These are phyloP conservation scores for Botrytis hyacinthi DNA, from an alignment of 2,329 filamentous ascomycete genomes.

Conservation along the genomic window DNA sequence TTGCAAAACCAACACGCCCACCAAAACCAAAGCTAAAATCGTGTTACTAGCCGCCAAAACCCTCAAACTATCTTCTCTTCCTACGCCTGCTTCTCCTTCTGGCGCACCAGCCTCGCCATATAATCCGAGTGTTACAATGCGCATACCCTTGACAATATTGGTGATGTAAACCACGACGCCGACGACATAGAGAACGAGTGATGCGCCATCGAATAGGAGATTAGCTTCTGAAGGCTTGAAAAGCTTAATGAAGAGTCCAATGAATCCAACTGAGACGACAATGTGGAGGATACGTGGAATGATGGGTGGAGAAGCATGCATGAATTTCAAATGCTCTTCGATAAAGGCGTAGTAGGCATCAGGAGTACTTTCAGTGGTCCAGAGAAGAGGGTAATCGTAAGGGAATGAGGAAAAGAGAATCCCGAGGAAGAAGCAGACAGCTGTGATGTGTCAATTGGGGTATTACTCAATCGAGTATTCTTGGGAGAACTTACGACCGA, in stretches of 20 bases:
- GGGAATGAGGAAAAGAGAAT: constrained; percentile 71
- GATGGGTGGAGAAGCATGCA: constrained; percentile 87
- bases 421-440: constrained; percentile 95
- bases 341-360: constrained; percentile 76
- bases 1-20: constrained; percentile 90
- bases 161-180: constrained; percentile 90
- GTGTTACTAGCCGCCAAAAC: constrained; percentile 94
- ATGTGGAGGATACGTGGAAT: constrained; percentile 94
- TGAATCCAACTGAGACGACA: constrained; percentile 80
- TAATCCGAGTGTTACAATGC: constrained; percentile 72
- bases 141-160: constrained; percentile 93
- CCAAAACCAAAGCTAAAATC: constrained; percentile 86
- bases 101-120: constrained; percentile 44
- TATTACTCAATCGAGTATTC: background rate
- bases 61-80: constrained; percentile 83
- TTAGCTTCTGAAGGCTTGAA: constrained; percentile 93
- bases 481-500: constrained; percentile 71
- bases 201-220: constrained; percentile 85
- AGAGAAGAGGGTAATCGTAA: constrained; percentile 89
- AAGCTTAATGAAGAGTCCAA: constrained; percentile 89
- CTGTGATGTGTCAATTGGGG: constrained; percentile 44
- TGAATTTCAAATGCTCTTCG: constrained; percentile 84
- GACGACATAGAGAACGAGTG: constrained; percentile 72
- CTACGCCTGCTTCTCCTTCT: constrained; percentile 65
- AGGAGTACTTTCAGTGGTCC: constrained; percentile 64